phyloP scores from a whole-genome alignment of 2,329 filamentous ascomycete genomes.

The Fusarium pseudonygamai region DNA sequence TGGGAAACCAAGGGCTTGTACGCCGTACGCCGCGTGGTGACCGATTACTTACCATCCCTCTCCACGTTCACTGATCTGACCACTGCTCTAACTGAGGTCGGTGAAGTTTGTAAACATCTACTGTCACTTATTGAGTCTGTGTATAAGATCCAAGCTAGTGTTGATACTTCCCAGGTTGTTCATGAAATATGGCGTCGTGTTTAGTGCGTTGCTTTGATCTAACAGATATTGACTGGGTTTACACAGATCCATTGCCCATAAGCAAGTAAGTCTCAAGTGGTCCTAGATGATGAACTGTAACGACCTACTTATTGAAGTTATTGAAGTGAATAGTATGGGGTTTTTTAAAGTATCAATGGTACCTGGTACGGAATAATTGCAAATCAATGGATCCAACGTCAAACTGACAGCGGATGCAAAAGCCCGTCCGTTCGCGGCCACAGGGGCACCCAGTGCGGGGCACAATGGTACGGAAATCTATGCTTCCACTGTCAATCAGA shows the following conservation, averaged over 20 bases:
- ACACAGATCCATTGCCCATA: not conserved
- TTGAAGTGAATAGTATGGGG: not conserved
- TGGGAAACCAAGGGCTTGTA: slow-evolving; percentile 59
- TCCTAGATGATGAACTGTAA: not conserved
- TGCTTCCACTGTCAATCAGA: not conserved
- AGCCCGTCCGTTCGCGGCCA: slow-evolving; percentile 1
- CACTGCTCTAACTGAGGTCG: not conserved
- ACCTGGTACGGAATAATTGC: not conserved
- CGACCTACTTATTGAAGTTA: not conserved
- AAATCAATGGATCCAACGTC: not conserved
- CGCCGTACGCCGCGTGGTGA: slow-evolving; percentile 61
- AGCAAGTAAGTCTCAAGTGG: not conserved
- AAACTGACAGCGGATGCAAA: slow-evolving; percentile 3
- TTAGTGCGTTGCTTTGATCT: not conserved
- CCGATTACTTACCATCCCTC: slow-evolving; percentile 42
- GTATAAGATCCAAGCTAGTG: not conserved
- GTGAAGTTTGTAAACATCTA: not conserved
- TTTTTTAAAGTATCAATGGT: not conserved
- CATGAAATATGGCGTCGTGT: not conserved
- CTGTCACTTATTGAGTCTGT: not conserved
- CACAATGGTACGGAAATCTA: not conserved
- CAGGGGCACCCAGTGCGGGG: slow-evolving; percentile 15
- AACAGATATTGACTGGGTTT: not conserved
- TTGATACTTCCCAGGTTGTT: not conserved
- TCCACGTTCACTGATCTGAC: not conserved